Percentiles rank a stretch among this genome's conserved stretches.
These are phyloP conservation scores for Russula brevipes DNA, from an alignment of 768 basidiomycete species.

Conservation along the genomic window DNA sequence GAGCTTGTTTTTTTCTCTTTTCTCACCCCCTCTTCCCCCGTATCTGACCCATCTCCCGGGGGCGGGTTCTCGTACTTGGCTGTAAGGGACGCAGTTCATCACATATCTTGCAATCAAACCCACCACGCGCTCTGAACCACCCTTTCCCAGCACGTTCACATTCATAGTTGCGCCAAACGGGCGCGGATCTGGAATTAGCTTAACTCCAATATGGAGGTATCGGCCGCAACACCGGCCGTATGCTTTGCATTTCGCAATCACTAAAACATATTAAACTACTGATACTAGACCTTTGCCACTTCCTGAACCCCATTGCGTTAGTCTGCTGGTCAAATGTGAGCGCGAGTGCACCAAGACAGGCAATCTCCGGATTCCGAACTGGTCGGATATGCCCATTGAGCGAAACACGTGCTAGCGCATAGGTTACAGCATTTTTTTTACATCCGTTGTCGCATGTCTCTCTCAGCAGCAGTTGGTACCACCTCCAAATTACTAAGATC, in stretches of 20 bases:
- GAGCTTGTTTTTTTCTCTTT: not conserved
- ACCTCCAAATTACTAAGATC: too few species aligned
- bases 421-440: not conserved
- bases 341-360: not conserved
- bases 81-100: not conserved
- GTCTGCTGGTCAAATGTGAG: too few species aligned
- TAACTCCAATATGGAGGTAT: constrained; percentile 6
- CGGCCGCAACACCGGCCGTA: not conserved
- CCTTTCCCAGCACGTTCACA: too few species aligned
- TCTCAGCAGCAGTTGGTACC: too few species aligned
- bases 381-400: not conserved
- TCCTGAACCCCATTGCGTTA: not conserved
- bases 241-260: too few species aligned
- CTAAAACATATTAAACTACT: not conserved
- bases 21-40: not conserved
- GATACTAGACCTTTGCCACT: not conserved
- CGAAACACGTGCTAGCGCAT: constrained; percentile 19
- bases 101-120: not conserved
- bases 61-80: not conserved
- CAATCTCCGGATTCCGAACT: not conserved
- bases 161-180: not conserved
- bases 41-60: not conserved
- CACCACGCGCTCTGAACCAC: not conserved
- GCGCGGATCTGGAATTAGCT: not conserved
- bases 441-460: too few species aligned